These are phyloP conservation scores for Penicillium nucicola DNA, from an alignment of 495 filamentous ascomycete genomes.

Conservation along the genomic window DNA sequence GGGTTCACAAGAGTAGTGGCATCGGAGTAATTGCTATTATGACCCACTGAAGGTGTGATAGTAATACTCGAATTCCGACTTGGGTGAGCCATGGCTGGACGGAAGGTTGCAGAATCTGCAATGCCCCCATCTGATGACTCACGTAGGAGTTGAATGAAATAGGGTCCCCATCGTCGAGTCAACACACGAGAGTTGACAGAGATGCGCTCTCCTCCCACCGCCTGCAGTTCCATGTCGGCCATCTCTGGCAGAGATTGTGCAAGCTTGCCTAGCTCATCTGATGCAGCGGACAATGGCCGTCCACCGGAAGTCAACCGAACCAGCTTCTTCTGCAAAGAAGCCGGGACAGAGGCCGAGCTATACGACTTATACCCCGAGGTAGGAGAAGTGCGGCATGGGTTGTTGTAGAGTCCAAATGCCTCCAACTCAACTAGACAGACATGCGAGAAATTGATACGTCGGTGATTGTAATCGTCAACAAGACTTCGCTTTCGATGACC, in stretches of 20 bases:
- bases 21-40: constrained; percentile 58
- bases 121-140: constrained; percentile 58
- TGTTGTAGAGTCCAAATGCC: constrained; percentile 95
- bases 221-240: constrained; percentile 95
- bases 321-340: constrained; percentile 55
- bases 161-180: constrained; percentile 86
- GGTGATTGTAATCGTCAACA: constrained; percentile 98
- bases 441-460: constrained; percentile 95
- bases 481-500: constrained; percentile 88
- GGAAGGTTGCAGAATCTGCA: constrained; percentile 52
- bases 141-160: constrained; percentile 84
- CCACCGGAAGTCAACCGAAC: constrained; percentile 66
- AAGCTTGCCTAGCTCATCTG: constrained; percentile 80
- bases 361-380: constrained; percentile 78
- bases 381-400: constrained; percentile 72
- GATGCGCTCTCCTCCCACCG: constrained; percentile 83
- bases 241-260: constrained; percentile 76
- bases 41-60: constrained; percentile 69
- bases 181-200: constrained; percentile 90
- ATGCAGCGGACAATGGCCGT: constrained; percentile 62
- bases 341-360: constrained; percentile 62
- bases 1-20: constrained; percentile 56
- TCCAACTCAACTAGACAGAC: constrained; percentile 95
- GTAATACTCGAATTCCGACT: constrained; percentile 79
- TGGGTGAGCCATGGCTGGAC: constrained; percentile 40